Percentiles rank a stretch among this genome's conserved stretches.
Conservation (phyloP, 305 asterid species). For the Fraxinus nigra region DNA sequence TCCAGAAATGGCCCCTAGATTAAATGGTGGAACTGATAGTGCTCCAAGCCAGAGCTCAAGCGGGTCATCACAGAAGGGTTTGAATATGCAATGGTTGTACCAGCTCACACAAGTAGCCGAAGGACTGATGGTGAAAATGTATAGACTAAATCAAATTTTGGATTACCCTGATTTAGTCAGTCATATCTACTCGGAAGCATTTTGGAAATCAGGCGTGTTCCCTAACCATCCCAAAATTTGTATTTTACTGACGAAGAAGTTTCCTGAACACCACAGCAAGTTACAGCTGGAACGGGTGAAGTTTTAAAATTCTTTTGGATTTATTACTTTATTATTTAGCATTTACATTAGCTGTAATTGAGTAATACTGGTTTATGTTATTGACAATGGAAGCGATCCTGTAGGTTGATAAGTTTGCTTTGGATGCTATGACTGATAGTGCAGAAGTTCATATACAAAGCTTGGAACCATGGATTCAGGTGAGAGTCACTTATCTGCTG, state of each 20-base stretch:
- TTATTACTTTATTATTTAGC: conserved; percentile 6
- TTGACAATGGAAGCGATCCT: conserved; percentile 25
- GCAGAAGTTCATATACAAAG: conserved; percentile 90
- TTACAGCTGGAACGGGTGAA: conserved; percentile 95
- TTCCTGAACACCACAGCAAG: conserved; percentile 96
- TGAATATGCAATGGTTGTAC: conserved; percentile 96
- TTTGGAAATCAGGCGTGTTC: conserved; percentile 92
- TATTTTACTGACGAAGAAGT: conserved; percentile 79
- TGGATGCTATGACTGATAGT: conserved; percentile 81
- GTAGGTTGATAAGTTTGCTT: conserved; percentile 87
- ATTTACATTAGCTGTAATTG: conserved; percentile 16
- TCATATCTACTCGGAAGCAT: conserved; percentile 79
- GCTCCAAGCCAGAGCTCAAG: conserved; percentile 44
- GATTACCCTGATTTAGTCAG: conserved; percentile 85
- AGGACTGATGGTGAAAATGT: conserved; percentile 94
- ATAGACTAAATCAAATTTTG: conserved; percentile 87
- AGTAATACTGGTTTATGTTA: conserved; percentile 20
- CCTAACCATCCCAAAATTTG: conserved; percentile 93
- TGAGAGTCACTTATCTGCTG: background rate
- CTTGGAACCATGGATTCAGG: conserved; percentile 97
- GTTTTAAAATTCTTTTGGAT: conserved; percentile 19
- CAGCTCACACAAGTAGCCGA: conserved; percentile 96
- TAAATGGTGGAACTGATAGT: conserved; percentile 58
- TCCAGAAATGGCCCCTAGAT: conserved; percentile 56
- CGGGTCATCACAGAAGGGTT: conserved; percentile 66